Base-by-base conservation (phyloP, 257 asterid genomes). In the Salvia hispanica region DNA sequence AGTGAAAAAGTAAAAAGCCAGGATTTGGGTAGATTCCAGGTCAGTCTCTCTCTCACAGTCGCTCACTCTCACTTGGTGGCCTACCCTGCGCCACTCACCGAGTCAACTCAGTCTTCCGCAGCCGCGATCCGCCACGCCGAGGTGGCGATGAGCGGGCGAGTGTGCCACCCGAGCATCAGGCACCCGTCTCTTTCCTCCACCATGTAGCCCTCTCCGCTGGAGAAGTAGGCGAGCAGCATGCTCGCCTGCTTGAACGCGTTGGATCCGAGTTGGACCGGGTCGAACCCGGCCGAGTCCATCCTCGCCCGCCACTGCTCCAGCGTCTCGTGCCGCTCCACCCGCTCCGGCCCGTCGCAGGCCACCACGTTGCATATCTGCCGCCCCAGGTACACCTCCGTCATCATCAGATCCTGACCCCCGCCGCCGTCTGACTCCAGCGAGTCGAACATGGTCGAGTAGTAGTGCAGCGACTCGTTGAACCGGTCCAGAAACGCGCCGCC, bases 191-290 rank as follows among this genome's bases (percentile, higher is more conserved):
- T 85, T 56, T 91, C 98, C 65, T 88, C 95, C 72, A 91, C 98
- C 50, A 82, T 70, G 60, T 89, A 92, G 53, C 96, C 98, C 45
- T 83, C 92, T 0, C 94, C 96, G 14, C 96, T 95, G 12, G 88
- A 85, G 9, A 85, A 87, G 44, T 85, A 68, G 0, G 87, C 95
- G 84, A 92, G 71, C 12, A 92, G 64, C 96, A 85, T 80, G 14
- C 94, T 87, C 0, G 98, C 98, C 73, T 89, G 96, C 77, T 89
- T 87, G 81, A 80, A 92, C 34, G 96, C 98, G 81, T 89, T 85
- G 4, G 98, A 91, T 0, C 98, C 96, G 55, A 88, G 55, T 34
- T 81, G 94, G 58, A 79, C 95, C 59, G 92, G 82, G 31, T 80
- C 80, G 48, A 89, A 92, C 66, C 96, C 96, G 44, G 83, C 72